Percentiles rank a stretch among this genome's conserved stretches.
These are phyloP conservation scores for Schizochytrium sp. DNA, from an alignment of 108 stramenopile genomes.

Conservation along the genomic window DNA sequence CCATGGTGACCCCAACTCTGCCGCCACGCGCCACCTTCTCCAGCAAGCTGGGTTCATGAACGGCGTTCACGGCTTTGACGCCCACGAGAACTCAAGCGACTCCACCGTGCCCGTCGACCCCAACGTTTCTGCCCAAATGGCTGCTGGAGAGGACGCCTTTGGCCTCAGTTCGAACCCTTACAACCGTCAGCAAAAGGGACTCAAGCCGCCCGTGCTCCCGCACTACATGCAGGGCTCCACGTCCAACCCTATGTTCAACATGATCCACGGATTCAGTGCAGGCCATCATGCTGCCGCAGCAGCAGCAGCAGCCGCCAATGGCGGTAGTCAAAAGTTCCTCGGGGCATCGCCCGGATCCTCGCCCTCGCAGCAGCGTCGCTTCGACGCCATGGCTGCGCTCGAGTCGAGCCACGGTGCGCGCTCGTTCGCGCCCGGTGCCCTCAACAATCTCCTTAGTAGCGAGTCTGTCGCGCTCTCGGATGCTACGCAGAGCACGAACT, in stretches of 20 bases:
- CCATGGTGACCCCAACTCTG: neutral
- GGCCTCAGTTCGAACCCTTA: neutral
- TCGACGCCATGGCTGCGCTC: neutral
- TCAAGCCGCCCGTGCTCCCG: neutral
- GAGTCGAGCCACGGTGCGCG: neutral
- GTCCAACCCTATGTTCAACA: neutral
- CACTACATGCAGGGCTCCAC: neutral
- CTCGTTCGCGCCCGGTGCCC: neutral
- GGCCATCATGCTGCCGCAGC: neutral
- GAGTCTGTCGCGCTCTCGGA: neutral
- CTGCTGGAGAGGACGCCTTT: neutral
- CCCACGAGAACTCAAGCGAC: neutral
- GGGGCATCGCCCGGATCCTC: neutral
- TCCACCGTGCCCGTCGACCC: neutral
- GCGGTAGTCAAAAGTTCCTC: neutral
- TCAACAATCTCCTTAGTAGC: neutral
- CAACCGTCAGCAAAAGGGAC: neutral
- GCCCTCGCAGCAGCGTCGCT: neutral
- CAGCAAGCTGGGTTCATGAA: neutral
- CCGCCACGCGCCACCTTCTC: neutral
- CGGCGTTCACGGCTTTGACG: neutral
- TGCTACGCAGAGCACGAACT: neutral
- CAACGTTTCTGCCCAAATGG: neutral
- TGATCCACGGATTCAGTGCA: neutral
- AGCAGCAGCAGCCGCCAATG: neutral